These are phyloP conservation scores for Dovyalis caffra DNA, from an alignment of 345 rosid species.

Conservation along the genomic window DNA sequence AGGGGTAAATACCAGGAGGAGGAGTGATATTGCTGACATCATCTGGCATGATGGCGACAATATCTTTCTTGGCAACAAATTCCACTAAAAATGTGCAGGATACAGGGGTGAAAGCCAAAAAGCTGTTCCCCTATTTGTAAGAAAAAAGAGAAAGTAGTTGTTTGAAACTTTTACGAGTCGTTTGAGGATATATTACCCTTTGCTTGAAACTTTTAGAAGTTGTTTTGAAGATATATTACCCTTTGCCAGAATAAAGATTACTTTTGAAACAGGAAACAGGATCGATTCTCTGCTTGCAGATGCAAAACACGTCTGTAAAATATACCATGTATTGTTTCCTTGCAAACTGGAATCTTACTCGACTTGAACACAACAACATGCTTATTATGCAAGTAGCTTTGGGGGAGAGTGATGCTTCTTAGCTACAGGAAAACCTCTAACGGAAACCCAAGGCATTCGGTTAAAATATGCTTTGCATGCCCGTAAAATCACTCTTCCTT, in stretches of 20 bases:
- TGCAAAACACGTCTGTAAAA: not conserved
- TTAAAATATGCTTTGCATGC: not conserved
- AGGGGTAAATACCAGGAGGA: not conserved
- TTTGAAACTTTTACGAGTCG: constrained; percentile 11
- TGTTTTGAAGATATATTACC: not conserved
- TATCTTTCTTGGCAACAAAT: not conserved
- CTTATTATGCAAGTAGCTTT: not conserved
- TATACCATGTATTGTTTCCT: not conserved
- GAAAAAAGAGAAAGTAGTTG: not conserved
- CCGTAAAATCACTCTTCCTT: not conserved
- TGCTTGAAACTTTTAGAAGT: constrained; percentile 14
- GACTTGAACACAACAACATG: not conserved
- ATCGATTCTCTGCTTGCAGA: constrained; percentile 25
- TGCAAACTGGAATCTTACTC: not conserved
- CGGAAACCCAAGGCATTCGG: not conserved
- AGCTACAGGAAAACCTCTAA: not conserved
- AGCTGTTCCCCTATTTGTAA: not conserved
- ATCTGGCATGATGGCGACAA: not conserved
- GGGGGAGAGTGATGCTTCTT: not conserved
- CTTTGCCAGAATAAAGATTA: constrained; percentile 15
- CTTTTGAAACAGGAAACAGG: constrained; percentile 2
- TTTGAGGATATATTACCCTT: constrained; percentile 4
- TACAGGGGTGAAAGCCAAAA: not conserved
- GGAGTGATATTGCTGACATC: not conserved
- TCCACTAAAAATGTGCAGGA: not conserved